Conservation (phyloP, 345 rosid species). For the Salix arbutifolia region DNA sequence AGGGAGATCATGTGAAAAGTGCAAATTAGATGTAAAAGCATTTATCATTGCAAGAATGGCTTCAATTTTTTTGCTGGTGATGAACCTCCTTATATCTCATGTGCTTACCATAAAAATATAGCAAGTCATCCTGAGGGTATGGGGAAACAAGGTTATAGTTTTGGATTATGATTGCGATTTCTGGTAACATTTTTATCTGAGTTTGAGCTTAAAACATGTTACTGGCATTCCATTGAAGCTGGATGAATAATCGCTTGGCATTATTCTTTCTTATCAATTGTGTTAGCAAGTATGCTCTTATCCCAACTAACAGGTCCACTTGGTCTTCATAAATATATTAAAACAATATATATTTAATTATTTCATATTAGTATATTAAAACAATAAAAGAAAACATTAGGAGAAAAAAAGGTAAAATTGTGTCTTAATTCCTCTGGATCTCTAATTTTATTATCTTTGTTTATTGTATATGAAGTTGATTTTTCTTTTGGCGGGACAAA, state of each 20-base stretch:
- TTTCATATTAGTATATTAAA: no score
- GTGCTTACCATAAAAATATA: background rate
- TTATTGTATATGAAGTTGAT: no score
- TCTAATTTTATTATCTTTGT: no score
- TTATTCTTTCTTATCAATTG: background rate
- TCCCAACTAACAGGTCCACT: no score
- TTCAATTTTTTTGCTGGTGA: background rate
- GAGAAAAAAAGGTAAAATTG: no score
- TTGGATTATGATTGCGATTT: background rate
- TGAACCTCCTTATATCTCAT: background rate
- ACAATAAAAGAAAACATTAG: no score
- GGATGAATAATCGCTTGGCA: background rate
- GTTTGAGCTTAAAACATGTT: background rate
- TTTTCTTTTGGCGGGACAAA: no score
- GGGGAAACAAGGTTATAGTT: background rate
- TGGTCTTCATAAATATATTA: no score
- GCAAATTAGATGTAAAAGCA: background rate
- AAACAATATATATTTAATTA: no score
- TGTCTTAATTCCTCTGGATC: no score
- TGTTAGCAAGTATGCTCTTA: no score
- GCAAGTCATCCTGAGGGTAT: background rate
- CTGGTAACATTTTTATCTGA: background rate
- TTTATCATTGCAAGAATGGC: background rate
- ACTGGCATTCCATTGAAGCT: background rate
- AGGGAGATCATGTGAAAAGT: slow-evolving; percentile 21